Conservation (phyloP, 2,329 filamentous ascomycete genomes). For the Sporothrix luriei region DNA sequence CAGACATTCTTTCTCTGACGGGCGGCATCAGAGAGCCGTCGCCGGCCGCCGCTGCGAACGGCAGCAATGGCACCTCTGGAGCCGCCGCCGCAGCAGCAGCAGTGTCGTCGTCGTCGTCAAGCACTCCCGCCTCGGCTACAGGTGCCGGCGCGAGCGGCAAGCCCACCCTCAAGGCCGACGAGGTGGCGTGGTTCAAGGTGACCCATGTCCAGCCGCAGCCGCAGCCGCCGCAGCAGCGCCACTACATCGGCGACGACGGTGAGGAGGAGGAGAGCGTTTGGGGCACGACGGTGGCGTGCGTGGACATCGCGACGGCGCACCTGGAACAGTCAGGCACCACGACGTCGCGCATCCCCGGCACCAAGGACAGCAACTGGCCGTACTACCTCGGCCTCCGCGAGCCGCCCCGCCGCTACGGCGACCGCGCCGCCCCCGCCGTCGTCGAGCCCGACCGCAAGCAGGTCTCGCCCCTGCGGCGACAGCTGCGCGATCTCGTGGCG, state of each 20-base stretch:
- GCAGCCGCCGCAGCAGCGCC: constrained; percentile 35
- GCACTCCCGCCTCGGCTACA: background rate
- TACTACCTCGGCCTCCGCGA: constrained; percentile 83
- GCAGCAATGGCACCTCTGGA: constrained; percentile 38
- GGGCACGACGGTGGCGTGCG: constrained; percentile 75
- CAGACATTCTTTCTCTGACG: constrained; percentile 66
- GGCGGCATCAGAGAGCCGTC: constrained; percentile 39
- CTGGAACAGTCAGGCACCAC: constrained; percentile 92
- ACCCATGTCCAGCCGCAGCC: constrained; percentile 67
- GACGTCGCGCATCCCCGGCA: constrained; percentile 76
- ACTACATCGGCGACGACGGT: constrained; percentile 56
- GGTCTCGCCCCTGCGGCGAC: constrained; percentile 61
- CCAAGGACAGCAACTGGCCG: constrained; percentile 77
- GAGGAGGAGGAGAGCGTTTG: constrained; percentile 70
- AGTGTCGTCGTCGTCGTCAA: constrained; percentile 19
- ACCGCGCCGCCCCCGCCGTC: constrained; percentile 47
- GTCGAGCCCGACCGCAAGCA: constrained; percentile 53
- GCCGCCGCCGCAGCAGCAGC: constrained; percentile 30
- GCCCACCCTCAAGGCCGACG: constrained; percentile 49
- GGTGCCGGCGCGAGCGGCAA: background rate
- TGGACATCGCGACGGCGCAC: constrained; percentile 82
- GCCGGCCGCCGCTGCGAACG: background rate
- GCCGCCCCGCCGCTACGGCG: constrained; percentile 55
- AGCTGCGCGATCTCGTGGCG: constrained; percentile 80
- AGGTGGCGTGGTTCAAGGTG: constrained; percentile 91